Evolutionary conservation across 2,329 filamentous ascomycete species (phyloP).

Genomic region (Pyrenophora graminea): DNA sequence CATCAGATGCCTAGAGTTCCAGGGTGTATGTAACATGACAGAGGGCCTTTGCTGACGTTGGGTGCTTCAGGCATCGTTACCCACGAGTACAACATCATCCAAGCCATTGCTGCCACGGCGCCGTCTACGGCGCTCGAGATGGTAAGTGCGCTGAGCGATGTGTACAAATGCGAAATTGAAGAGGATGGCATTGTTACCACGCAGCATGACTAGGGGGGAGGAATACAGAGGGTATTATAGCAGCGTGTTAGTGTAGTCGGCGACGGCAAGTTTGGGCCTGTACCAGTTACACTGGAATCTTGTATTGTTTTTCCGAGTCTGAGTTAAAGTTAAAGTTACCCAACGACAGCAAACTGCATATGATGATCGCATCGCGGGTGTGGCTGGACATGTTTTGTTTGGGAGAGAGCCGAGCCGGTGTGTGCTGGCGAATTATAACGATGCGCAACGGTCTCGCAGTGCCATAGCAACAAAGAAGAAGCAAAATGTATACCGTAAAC

Average conservation of each 20-base stretch:
- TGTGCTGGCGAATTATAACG: no score
- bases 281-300: no score
- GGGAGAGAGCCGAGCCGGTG: no score
- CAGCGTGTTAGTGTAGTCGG: neutral
- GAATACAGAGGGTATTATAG: neutral
- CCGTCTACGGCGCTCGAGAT: conserved; percentile 70
- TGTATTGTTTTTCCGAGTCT: no score
- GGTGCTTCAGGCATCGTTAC: conserved; percentile 56
- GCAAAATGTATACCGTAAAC: no score
- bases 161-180: conserved; percentile 71
- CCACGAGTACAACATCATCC: conserved; percentile 70
- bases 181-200: conserved; percentile 71
- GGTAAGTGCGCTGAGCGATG: conserved; percentile 65
- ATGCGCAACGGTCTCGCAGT: no score
- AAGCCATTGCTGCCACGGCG: conserved; percentile 77
- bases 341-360: no score
- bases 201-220: conserved; percentile 22
- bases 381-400: no score
- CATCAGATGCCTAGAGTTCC: neutral
- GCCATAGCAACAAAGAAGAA: no score
- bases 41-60: conserved; percentile 45
- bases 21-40: neutral
- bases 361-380: no score
- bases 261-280: no score
- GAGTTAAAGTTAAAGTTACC: no score